Evolutionary conservation across 305 asterid genomes (phyloP).

Genomic region (Solanum hybrid): DNA sequence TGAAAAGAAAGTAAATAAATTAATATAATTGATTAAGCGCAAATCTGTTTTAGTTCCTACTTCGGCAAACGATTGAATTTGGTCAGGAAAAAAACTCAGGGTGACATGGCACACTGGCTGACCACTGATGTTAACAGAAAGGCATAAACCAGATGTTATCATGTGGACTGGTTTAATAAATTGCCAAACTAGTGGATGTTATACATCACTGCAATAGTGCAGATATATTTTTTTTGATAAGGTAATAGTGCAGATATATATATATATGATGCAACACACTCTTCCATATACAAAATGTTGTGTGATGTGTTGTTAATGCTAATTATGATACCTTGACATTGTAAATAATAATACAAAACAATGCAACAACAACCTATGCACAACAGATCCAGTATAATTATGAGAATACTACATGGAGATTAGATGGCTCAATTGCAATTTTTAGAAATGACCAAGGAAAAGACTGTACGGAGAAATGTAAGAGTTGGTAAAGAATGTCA

Average conservation of each 20-base stretch:
- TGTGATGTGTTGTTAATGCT: neutral
- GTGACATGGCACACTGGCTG: neutral
- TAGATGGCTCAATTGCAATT: neutral
- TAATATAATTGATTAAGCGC: neutral
- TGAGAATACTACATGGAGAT: neutral
- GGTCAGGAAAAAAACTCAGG: neutral
- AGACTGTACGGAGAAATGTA: neutral
- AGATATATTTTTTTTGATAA: neutral
- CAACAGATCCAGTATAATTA: neutral
- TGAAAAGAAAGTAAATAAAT: slow-evolving; percentile 20
- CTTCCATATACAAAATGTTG: neutral
- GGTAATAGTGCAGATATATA: neutral
- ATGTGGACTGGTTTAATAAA: neutral
- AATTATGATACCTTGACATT: neutral
- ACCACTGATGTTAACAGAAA: neutral
- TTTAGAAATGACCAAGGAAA: neutral
- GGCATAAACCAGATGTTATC: neutral
- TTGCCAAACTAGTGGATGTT: neutral
- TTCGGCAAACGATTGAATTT: neutral
- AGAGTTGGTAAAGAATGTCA: neutral
- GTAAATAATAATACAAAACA: neutral
- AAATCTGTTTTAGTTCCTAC: neutral
- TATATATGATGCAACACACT: neutral
- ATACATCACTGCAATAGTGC: neutral
- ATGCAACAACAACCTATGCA: neutral